A percentile compares a stretch with the other conserved stretches of the same genome.
Conservation (phyloP, 352 stramenopile species). For the Globisporangium cylindrosporum region DNA sequence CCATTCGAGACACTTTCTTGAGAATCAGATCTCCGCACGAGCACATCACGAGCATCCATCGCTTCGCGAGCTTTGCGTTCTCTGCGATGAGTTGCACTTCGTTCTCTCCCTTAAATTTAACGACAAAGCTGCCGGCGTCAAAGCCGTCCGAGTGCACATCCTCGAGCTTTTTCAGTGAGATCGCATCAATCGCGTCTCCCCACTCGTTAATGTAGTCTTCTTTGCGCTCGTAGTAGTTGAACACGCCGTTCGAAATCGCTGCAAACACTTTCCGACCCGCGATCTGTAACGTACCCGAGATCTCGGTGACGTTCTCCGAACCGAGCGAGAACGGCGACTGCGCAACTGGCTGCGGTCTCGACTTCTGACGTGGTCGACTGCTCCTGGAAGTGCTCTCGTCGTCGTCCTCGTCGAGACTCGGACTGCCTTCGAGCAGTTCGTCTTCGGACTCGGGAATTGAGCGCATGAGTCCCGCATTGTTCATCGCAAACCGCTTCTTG, state of each 20-base stretch:
- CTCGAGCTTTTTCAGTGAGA: constrained; percentile 73
- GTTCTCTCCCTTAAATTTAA: constrained; percentile 70
- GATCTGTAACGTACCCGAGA: constrained; percentile 43
- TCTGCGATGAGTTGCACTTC: constrained; percentile 73
- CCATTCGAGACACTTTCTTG: constrained; percentile 57
- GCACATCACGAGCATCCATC: constrained; percentile 89
- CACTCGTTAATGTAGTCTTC: constrained; percentile 82
- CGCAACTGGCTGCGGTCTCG: constrained; percentile 12
- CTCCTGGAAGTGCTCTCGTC: not conserved
- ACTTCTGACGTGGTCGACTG: constrained; percentile 10
- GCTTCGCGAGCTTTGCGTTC: constrained; percentile 63
- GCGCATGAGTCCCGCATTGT: constrained; percentile 44
- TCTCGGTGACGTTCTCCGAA: constrained; percentile 20
- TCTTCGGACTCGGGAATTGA: constrained; percentile 44
- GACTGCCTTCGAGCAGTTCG: constrained; percentile 15
- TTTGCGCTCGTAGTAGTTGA: constrained; percentile 85
- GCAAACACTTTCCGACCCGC: constrained; percentile 61
- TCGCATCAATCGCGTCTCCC: constrained; percentile 80
- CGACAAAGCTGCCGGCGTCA: constrained; percentile 69
- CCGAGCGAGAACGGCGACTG: constrained; percentile 22
- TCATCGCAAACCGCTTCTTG: constrained; percentile 46
- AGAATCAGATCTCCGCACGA: constrained; percentile 78
- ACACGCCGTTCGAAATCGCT: constrained; percentile 78
- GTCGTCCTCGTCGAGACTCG: constrained; percentile 3
- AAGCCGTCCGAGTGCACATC: constrained; percentile 77